These are phyloP conservation scores for Phytophthora foliorum DNA, from an alignment of 352 stramenopile genomes.

Conservation along the genomic window DNA sequence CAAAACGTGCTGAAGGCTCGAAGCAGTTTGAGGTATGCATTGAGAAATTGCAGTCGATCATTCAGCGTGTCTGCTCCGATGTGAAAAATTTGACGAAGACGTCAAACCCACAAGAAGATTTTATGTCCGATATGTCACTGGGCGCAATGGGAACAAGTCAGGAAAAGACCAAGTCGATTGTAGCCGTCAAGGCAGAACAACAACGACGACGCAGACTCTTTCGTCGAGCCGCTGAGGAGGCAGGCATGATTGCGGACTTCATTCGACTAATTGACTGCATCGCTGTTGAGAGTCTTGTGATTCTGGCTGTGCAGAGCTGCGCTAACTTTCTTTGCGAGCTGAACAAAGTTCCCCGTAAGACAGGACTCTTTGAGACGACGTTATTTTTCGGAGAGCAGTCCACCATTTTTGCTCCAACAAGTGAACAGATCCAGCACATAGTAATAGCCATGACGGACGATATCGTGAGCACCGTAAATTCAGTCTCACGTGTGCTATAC, in stretches of 20 bases:
- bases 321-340: conserved; percentile 91
- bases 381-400: conserved; percentile 89
- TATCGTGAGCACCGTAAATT: conserved; percentile 91
- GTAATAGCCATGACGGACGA: conserved; percentile 90
- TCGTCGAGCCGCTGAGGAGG: conserved; percentile 89
- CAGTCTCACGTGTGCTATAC: conserved; percentile 91
- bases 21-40: conserved; percentile 94
- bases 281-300: conserved; percentile 91
- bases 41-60: conserved; percentile 91
- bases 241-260: conserved; percentile 92
- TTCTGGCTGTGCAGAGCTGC: conserved; percentile 86
- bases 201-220: conserved; percentile 85
- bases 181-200: conserved; percentile 93
- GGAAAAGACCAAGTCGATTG: conserved; percentile 94
- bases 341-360: conserved; percentile 88
- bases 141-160: conserved; percentile 45
- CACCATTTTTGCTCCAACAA: conserved; percentile 90
- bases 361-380: conserved; percentile 95
- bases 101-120: conserved; percentile 68
- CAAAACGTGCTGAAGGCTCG: conserved; percentile 84
- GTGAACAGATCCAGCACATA: conserved; percentile 91
- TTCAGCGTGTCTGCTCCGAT: conserved; percentile 91
- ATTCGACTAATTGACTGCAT: conserved; percentile 96
- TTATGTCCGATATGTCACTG: conserved; percentile 55
- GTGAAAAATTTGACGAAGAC: conserved; percentile 90